phyloP scores from a whole-genome alignment of 2,329 filamentous ascomycete species.

The Amylocarpus encephaloides region DNA sequence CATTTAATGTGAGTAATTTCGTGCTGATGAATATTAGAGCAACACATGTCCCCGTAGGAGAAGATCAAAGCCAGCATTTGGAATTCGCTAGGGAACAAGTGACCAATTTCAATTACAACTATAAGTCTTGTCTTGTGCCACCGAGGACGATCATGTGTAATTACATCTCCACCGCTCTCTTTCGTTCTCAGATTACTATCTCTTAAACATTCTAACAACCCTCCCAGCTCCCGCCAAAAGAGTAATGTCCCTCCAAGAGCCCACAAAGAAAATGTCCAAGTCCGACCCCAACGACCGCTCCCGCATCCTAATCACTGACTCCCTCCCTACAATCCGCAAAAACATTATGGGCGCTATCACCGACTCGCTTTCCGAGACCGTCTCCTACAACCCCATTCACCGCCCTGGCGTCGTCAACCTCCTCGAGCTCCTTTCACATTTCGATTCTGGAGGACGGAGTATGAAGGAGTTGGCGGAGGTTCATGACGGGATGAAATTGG shows the following conservation, averaged over 20 bases:
- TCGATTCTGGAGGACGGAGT: slow-evolving; percentile 43
- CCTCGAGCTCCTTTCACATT: slow-evolving; percentile 69
- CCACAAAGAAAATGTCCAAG: slow-evolving; percentile 88
- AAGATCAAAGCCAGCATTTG: slow-evolving; percentile 89
- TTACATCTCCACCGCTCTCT: slow-evolving; percentile 9
- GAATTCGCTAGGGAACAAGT: slow-evolving; percentile 87
- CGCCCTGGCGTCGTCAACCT: slow-evolving; percentile 87
- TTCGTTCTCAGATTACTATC: not conserved
- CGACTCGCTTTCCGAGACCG: slow-evolving; percentile 53
- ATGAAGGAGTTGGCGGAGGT: slow-evolving; percentile 37
- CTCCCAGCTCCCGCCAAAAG: slow-evolving; percentile 56
- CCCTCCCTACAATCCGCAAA: slow-evolving; percentile 51
- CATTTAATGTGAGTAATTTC: not conserved
- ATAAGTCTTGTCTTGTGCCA: slow-evolving; percentile 54
- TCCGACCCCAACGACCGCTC: slow-evolving; percentile 66
- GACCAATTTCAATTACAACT: slow-evolving; percentile 76
- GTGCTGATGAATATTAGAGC: slow-evolving; percentile 45
- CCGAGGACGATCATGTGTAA: slow-evolving; percentile 69
- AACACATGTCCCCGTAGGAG: slow-evolving; percentile 94
- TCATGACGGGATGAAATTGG: slow-evolving; percentile 41
- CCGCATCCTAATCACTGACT: slow-evolving; percentile 77
- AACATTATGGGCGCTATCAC: slow-evolving; percentile 74
- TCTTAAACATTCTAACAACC: slow-evolving; percentile 2
- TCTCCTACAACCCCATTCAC: slow-evolving; percentile 63
- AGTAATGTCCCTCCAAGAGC: slow-evolving; percentile 82